Percentiles rank a stretch among this genome's conserved stretches.
phyloP scores from a whole-genome alignment of 805 yeast genomes.

The Clavispora fructus region DNA sequence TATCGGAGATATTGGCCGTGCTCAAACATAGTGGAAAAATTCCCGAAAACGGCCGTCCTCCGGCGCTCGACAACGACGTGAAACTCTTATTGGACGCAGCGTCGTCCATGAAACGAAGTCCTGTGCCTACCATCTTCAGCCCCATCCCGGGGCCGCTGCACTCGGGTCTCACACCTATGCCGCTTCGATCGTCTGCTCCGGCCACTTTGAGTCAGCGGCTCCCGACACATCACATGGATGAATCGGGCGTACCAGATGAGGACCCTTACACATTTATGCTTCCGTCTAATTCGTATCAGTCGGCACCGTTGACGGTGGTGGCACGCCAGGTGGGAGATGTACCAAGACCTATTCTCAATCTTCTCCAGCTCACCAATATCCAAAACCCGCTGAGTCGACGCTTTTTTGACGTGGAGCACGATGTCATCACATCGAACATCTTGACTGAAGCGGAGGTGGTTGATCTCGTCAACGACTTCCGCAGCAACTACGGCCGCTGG shows the following conservation, averaged over 20 bases:
- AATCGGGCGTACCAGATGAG: background rate
- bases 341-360: constrained; percentile 33
- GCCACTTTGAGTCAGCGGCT: background rate
- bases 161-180: background rate
- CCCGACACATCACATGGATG: background rate
- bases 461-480: constrained; percentile 50
- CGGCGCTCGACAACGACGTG: constrained; percentile 17
- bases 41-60: constrained; percentile 4
- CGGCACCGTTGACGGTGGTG: constrained; percentile 43
- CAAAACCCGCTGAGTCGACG: constrained; percentile 6
- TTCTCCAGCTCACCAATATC: constrained; percentile 16
- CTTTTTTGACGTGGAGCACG: constrained; percentile 24
- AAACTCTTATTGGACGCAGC: constrained; percentile 24
- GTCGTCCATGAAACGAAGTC: constrained; percentile 16
- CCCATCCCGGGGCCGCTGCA: background rate
- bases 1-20: constrained; percentile 27
- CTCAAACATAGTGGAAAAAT: constrained; percentile 13
- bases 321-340: constrained; percentile 25
- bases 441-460: constrained; percentile 45
- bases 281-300: constrained; percentile 31
- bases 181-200: background rate
- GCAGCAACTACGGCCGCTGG: constrained; percentile 73
- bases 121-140: background rate
- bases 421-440: constrained; percentile 48
- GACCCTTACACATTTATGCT: constrained; percentile 23